Evolutionary conservation across 768 basidiomycete species (phyloP).

Genomic region (Erythrobasidium yunnanense): DNA sequence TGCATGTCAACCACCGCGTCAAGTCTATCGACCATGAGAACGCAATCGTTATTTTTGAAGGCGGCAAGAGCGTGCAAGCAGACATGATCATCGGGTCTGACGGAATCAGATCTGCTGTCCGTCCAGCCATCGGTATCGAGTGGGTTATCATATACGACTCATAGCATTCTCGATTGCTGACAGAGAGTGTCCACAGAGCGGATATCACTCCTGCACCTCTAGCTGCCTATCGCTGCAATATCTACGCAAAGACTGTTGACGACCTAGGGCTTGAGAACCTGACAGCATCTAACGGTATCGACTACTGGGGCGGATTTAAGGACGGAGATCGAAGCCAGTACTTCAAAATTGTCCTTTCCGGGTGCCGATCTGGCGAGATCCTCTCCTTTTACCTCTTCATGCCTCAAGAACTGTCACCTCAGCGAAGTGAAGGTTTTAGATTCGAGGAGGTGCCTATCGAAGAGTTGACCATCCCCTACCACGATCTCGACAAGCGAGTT

Average conservation of each 20-base stretch:
- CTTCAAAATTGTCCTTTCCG: slow-evolving; percentile 36
- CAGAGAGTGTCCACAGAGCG: slow-evolving; percentile 26
- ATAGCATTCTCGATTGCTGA: background rate
- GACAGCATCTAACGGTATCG: slow-evolving; percentile 28
- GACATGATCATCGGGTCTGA: slow-evolving; percentile 37
- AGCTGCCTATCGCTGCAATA: slow-evolving; percentile 37
- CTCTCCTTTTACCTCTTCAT: slow-evolving; percentile 38
- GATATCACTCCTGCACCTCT: slow-evolving; percentile 32
- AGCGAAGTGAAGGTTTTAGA: slow-evolving; percentile 33
- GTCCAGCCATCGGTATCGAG: slow-evolving; percentile 21
- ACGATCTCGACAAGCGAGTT: slow-evolving; percentile 32
- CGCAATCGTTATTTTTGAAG: slow-evolving; percentile 12
- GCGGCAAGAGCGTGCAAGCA: slow-evolving; percentile 16
- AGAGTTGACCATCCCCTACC: slow-evolving; percentile 30
- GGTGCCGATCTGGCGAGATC: slow-evolving; percentile 31
- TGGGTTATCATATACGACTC: background rate
- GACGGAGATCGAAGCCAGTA: slow-evolving; percentile 32
- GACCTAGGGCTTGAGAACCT: slow-evolving; percentile 33
- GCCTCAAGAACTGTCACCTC: slow-evolving; percentile 32
- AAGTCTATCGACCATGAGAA: slow-evolving; percentile 30
- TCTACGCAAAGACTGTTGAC: slow-evolving; percentile 26
- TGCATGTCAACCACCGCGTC: slow-evolving; percentile 27
- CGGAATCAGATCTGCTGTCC: slow-evolving; percentile 28
- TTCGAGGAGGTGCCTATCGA: slow-evolving; percentile 30
- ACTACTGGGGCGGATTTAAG: slow-evolving; percentile 36